A percentile compares a stretch with the other conserved stretches of the same genome.
Evolutionary conservation across 805 yeast species (phyloP).

Genomic region (Wickerhamiella parazyma): DNA sequence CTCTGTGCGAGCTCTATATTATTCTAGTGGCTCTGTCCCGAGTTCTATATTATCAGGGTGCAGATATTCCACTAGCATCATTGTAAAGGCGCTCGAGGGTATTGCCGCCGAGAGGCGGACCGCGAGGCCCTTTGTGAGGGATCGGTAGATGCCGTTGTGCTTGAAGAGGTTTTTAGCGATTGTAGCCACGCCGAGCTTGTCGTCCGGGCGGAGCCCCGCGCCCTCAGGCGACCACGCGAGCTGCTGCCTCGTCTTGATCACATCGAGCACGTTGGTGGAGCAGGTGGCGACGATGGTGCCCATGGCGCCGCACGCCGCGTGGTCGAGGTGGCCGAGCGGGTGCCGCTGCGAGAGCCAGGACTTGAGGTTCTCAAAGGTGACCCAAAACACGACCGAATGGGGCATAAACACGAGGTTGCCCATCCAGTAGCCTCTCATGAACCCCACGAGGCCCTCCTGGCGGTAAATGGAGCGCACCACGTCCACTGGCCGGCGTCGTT

Average conservation of each 20-base stretch:
- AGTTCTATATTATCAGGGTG: conserved; percentile 23
- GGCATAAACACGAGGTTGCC: conserved; percentile 32
- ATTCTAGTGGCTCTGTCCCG: neutral
- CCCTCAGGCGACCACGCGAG: conserved; percentile 30
- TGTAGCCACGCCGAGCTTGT: conserved; percentile 22
- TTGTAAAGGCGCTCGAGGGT: conserved; percentile 30
- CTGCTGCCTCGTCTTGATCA: conserved; percentile 34
- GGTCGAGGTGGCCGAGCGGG: neutral
- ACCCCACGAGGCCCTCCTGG: conserved; percentile 61
- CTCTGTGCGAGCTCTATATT: too few species aligned
- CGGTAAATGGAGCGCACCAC: conserved; percentile 30
- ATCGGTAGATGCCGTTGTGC: conserved; percentile 27
- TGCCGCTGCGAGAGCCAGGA: conserved; percentile 1
- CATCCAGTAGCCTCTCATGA: conserved; percentile 58
- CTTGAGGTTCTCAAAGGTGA: conserved; percentile 23
- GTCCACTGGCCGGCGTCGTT: conserved; percentile 10
- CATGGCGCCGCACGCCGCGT: conserved; percentile 20
- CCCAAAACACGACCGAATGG: conserved; percentile 33
- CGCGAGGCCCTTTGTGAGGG: conserved; percentile 27
- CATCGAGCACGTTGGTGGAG: conserved; percentile 29
- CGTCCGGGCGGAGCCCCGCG: conserved; percentile 27
- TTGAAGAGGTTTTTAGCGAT: conserved; percentile 27
- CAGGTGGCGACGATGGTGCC: conserved; percentile 28
- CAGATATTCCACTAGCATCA: conserved; percentile 30
- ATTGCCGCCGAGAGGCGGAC: conserved; percentile 27